phyloP scores from a whole-genome alignment of 2,329 filamentous ascomycete genomes.

The Penicillium olsonii region DNA sequence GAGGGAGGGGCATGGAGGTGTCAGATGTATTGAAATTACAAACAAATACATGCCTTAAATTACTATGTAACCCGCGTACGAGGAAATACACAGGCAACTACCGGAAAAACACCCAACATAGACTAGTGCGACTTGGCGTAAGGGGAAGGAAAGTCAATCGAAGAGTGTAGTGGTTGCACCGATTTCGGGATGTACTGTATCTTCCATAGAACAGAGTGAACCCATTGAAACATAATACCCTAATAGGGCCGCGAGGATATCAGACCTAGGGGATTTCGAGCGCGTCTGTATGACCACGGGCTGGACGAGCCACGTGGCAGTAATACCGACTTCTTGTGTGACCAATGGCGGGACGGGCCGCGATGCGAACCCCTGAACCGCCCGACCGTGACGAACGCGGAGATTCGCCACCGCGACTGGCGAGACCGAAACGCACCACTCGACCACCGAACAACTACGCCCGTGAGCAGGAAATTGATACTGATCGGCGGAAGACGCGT shows the following conservation, averaged over 20 bases:
- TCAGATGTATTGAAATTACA: not conserved
- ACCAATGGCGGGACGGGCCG: constrained; percentile 26
- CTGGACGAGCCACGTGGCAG: too few species aligned
- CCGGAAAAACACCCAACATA: too few species aligned
- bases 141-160: too few species aligned
- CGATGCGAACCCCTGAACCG: constrained; percentile 25
- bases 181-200: too few species aligned
- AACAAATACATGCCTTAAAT: not conserved
- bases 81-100: not conserved
- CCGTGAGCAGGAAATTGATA: constrained; percentile 22
- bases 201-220: too few species aligned
- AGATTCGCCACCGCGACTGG: constrained; percentile 21
- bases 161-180: too few species aligned
- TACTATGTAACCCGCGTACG: not conserved
- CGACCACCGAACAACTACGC: constrained; percentile 20
- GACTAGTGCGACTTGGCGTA: too few species aligned
- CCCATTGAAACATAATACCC: too few species aligned
- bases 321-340: too few species aligned
- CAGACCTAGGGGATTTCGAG: too few species aligned
- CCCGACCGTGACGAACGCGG: constrained; percentile 25
- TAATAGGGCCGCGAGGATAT: too few species aligned
- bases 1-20: not conserved
- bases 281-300: too few species aligned
- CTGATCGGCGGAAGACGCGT: constrained; percentile 16
- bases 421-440: constrained; percentile 22